Evolutionary conservation across 345 rosid genomes (phyloP), one percentile per base, ranked within the genome.

Genomic region (sweet orange (Citrus sinensis)): DNA sequence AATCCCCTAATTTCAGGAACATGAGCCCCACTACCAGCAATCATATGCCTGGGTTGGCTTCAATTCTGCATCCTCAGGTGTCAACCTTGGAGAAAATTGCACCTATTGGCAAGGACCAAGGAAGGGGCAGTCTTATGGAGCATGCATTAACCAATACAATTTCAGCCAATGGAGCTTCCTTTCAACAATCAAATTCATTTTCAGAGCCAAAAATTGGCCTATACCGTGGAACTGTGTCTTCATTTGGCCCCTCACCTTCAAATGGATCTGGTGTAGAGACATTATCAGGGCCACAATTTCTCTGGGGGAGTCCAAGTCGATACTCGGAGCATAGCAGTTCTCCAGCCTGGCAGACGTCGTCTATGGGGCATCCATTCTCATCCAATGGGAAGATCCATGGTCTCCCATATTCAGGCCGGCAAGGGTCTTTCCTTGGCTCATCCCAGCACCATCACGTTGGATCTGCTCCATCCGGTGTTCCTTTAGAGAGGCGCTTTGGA

Each of bases 401-500:
- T 75, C 85, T 89, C 73, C 89, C 92, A 34, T 88, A 70, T 70
- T 74, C 86, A 4, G 76, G 83, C 74, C 86, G 78, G 56, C 88
- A 86, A 74, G 87, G 87, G 55, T 83, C 90, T 58, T 82, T 91
- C 70, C 80, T 86, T 73, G 83, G 86, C 69, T 83, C 91, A 46
- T 76, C 83, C 25, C 88, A 79, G 32, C 86, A 81, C 73, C 88
- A 83, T 87, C 97, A 91, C 70, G 91, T 93, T 67, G 98, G 98
- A 68, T 95, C 98, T 79, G 98, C 98, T 72, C 98, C 98, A 37
- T 90, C 97, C 59, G 93, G 92, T 79, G 84, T 85, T 85, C 95
- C 97, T 76, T 80, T 91, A 60, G 94, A 95, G 74, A 88, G 93
- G 77, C 97, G 85, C 70, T 91, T 92, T 73, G 95, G 93, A n/a